These are phyloP conservation scores for Zygotorulaspora florentina DNA, from an alignment of 805 yeast species.

Conservation along the genomic window DNA sequence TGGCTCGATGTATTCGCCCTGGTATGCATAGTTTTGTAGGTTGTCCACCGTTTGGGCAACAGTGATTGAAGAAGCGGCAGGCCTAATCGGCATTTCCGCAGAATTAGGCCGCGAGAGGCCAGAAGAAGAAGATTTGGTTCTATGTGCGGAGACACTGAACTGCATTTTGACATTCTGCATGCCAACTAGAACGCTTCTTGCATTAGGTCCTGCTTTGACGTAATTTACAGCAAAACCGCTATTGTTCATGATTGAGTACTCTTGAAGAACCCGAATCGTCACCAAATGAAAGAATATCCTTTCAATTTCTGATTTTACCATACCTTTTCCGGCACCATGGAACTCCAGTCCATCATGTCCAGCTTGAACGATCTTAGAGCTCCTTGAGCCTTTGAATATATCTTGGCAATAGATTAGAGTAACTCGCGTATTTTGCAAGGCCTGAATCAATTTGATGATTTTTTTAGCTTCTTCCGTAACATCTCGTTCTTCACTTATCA, in stretches of 20 bases:
- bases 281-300: conserved; percentile 77
- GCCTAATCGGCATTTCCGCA: not conserved
- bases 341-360: conserved; percentile 58
- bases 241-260: conserved; percentile 65
- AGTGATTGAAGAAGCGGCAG: not conserved
- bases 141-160: conserved; percentile 37
- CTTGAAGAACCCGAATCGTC: conserved; percentile 60
- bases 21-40: conserved; percentile 5
- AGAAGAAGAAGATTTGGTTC: conserved; percentile 18
- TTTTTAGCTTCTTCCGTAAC: conserved; percentile 60
- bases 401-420: conserved; percentile 82
- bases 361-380: conserved; percentile 53
- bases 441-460: conserved; percentile 55
- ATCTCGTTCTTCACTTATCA: conserved; percentile 52
- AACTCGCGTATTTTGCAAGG: conserved; percentile 54
- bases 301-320: conserved; percentile 69
- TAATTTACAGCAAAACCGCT: conserved; percentile 82
- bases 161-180: conserved; percentile 47
- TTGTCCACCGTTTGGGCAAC: not conserved
- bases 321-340: conserved; percentile 66
- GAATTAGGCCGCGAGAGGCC: conserved; percentile 3
- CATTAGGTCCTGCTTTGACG: conserved; percentile 57
- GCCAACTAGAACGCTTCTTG: conserved; percentile 45
- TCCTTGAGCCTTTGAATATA: conserved; percentile 67
- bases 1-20: not conserved